A percentile compares a stretch with the other conserved stretches of the same genome.
Conservation (phyloP, 108 stramenopile genomes). For the Fragilariopsis cylindrus region DNA sequence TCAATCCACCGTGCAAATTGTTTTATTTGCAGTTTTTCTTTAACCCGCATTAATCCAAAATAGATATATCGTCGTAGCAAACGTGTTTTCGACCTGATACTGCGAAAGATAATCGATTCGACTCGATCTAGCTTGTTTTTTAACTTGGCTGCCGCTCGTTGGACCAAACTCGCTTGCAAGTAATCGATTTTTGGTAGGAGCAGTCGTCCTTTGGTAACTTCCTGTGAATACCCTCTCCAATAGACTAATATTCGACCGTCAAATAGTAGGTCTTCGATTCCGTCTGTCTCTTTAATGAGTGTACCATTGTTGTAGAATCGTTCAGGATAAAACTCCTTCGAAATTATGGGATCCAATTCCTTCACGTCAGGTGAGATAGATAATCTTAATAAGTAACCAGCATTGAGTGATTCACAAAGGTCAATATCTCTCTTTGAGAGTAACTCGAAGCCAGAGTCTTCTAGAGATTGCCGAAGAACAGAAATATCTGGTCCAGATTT, state of each 20-base stretch:
- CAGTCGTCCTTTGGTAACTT: conserved; percentile 70
- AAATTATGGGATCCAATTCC: conserved; percentile 52
- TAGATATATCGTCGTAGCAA: conserved; percentile 5
- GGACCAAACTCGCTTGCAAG: conserved; percentile 78
- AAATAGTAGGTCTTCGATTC: conserved; percentile 46
- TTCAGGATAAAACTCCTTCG: conserved; percentile 73
- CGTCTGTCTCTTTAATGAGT: background rate
- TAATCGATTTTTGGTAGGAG: conserved; percentile 78
- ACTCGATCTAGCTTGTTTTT: conserved; percentile 41
- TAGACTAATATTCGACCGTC: conserved; percentile 70
- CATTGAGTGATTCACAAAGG: conserved; percentile 77
- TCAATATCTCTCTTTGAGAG: conserved; percentile 73
- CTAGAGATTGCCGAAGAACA: conserved; percentile 51
- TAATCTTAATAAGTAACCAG: conserved; percentile 75
- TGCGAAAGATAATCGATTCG: conserved; percentile 14
- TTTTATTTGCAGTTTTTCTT: background rate
- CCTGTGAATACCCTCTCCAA: conserved; percentile 76
- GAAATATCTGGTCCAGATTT: conserved; percentile 25
- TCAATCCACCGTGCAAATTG: conserved; percentile 12
- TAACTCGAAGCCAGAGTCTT: conserved; percentile 75
- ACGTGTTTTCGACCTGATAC: background rate
- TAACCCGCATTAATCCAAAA: background rate
- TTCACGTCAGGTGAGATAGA: conserved; percentile 65
- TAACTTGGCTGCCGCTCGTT: conserved; percentile 57
- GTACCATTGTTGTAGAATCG: conserved; percentile 33